Percentiles rank a stretch among this genome's conserved stretches.
These are phyloP conservation scores for Toxoplasma gondii DNA, from an alignment of 169 alveolate species.

Conservation along the genomic window DNA sequence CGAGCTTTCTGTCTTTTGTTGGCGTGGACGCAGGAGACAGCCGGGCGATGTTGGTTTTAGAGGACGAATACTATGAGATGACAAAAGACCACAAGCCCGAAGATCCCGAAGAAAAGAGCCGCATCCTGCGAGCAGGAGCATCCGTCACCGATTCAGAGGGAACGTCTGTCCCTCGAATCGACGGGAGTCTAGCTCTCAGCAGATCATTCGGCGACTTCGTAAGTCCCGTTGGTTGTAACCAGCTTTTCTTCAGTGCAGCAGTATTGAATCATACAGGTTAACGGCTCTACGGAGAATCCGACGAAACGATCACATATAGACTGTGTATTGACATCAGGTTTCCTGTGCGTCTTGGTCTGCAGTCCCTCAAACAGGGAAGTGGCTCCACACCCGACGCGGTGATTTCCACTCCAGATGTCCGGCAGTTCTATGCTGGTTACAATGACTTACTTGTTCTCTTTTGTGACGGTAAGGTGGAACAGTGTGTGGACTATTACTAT, in stretches of 20 bases:
- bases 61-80: neutral
- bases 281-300: too few relatives aligned
- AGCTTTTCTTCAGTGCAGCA: too few relatives aligned
- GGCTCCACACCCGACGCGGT: neutral
- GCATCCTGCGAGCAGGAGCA: constrained; percentile 89
- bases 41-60: neutral
- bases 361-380: neutral
- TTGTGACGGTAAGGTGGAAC: neutral
- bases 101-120: constrained; percentile 78
- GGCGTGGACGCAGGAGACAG: neutral
- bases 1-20: neutral
- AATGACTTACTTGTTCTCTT: neutral
- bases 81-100: constrained; percentile 90
- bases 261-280: too few relatives aligned
- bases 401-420: neutral
- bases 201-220: neutral
- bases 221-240: neutral
- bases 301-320: too few relatives aligned
- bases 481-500: neutral
- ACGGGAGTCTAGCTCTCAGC: neutral
- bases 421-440: neutral
- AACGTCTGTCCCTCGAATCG: neutral
- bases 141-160: constrained; percentile 65
- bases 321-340: too few relatives aligned
- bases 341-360: neutral